Evolutionary conservation across 257 asterid species (phyloP), one percentile per base, ranked within the genome.

Genomic region (Ligustrum vulgare): DNA sequence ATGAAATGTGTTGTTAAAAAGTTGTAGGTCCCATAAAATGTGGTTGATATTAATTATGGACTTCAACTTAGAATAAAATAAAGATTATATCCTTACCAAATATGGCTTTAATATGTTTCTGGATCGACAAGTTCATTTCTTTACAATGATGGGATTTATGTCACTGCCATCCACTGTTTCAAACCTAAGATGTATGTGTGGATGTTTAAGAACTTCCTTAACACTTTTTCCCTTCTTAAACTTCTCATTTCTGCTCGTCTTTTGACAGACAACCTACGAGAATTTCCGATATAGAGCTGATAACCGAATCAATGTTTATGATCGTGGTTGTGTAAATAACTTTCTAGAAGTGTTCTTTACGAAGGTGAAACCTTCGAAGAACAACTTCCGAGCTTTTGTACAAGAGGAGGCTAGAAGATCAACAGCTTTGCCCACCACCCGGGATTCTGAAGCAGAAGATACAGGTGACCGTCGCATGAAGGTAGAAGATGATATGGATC

Each of bases 261-360:
- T 73, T 77, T 79, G 78, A 74, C 94, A 95, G 98, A 95, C 98
- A 9, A 95, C 99, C 69, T 95, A 95, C 49, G 99, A 95, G 80
- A 95, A 95, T 78, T 93, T 95, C 82, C 96, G 99, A 7, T 93
- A 95, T 75, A 87, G 97, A 87, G 80, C 97, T 35, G 98, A 95
- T 76, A 86, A 85, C 86, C 89, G 98, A 85, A 74, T 86, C 84
- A 93, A 93, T 66, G 93, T 88, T 7, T 91, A 95, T 65, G 83
- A 95, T 73, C 97, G 93, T n/a, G 96, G 99, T 75, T 91, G 96
- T 80, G n/a, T 86, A 70, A 87, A 75, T 35, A 95, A 93, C 81
- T 88, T 91, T 54, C 67, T 85, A 64, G 99, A 95, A 89, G 97
- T 95, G 72, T 95, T 95, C 78, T 93, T 97, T 77, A 91, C 96